Evolutionary conservation across 305 asterid genomes (phyloP).

Genomic region (Fraxinus paxiana): DNA sequence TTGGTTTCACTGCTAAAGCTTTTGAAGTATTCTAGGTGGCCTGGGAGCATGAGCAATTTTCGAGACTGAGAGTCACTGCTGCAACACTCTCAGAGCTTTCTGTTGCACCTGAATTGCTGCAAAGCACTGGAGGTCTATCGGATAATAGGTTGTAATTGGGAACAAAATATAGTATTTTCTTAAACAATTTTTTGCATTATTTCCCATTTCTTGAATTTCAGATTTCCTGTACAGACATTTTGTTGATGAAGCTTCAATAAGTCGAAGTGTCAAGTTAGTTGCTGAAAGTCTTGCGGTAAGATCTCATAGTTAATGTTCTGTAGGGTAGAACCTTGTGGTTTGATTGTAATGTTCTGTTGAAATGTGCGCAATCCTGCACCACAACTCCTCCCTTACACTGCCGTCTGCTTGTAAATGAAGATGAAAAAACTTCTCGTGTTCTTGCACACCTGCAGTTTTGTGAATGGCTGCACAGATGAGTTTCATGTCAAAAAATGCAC

Average conservation of each 20-base stretch:
- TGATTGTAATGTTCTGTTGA: background rate
- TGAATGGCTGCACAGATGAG: background rate
- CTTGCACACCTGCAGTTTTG: background rate
- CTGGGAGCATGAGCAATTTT: constrained; percentile 98
- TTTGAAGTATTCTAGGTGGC: constrained; percentile 64
- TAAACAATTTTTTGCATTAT: constrained; percentile 7
- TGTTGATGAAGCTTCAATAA: constrained; percentile 61
- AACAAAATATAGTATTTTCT: background rate
- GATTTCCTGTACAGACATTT: constrained; percentile 43
- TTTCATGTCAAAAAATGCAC: background rate
- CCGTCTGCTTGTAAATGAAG: background rate
- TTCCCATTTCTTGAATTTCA: constrained; percentile 27
- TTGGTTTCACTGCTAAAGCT: constrained; percentile 34
- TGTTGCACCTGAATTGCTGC: constrained; percentile 79
- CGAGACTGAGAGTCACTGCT: constrained; percentile 84
- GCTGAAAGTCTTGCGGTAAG: constrained; percentile 96
- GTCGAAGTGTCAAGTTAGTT: constrained; percentile 69
- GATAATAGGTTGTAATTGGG: constrained; percentile 63
- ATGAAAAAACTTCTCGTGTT: background rate
- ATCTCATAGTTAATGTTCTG: constrained; percentile 12
- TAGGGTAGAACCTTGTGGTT: constrained; percentile 5
- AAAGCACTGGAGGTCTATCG: constrained; percentile 66
- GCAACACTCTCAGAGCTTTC: constrained; percentile 76
- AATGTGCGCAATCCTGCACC: background rate
- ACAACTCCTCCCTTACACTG: background rate